Percentiles rank a stretch among this genome's conserved stretches.
Evolutionary conservation across 2,329 filamentous ascomycete genomes (phyloP).

Genomic region (Talaromyces funiculosus): DNA sequence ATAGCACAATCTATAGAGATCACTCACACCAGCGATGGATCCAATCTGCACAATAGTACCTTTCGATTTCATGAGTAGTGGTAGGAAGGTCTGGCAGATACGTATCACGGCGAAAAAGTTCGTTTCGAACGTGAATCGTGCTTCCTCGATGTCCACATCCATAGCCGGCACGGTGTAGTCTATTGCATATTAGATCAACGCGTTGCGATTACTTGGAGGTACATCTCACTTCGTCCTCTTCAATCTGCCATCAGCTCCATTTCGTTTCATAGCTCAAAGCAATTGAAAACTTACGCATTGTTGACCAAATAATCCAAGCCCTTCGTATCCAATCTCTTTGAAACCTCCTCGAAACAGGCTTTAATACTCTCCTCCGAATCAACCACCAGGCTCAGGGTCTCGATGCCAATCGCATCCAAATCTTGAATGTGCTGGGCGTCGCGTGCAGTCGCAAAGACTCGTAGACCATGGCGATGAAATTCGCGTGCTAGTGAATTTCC

Average conservation of each 20-base stretch:
- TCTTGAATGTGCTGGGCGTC: constrained; percentile 46
- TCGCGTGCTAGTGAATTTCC: constrained; percentile 54
- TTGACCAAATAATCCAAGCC: constrained; percentile 54
- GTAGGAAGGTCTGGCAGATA: constrained; percentile 53
- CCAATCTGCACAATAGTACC: constrained; percentile 44
- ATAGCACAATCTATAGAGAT: not conserved
- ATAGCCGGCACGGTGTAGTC: constrained; percentile 55
- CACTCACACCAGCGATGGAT: constrained; percentile 36
- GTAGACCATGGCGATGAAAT: constrained; percentile 49
- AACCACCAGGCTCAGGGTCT: constrained; percentile 52
- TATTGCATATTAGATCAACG: constrained; percentile 14
- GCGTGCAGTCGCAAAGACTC: constrained; percentile 56
- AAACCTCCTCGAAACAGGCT: constrained; percentile 43
- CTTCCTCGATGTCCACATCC: constrained; percentile 48
- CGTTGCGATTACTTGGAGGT: not conserved
- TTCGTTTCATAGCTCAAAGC: constrained; percentile 9
- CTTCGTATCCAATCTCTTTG: constrained; percentile 41
- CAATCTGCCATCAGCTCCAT: constrained; percentile 5
- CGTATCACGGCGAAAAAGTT: constrained; percentile 55
- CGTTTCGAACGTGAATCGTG: constrained; percentile 45
- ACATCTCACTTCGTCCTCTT: constrained; percentile 16
- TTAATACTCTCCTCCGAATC: constrained; percentile 46
- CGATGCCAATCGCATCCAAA: constrained; percentile 47
- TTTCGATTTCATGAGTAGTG: constrained; percentile 45
- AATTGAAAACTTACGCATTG: constrained; percentile 43